Conservation (phyloP, 352 stramenopile species). For the Pythium biforme region DNA sequence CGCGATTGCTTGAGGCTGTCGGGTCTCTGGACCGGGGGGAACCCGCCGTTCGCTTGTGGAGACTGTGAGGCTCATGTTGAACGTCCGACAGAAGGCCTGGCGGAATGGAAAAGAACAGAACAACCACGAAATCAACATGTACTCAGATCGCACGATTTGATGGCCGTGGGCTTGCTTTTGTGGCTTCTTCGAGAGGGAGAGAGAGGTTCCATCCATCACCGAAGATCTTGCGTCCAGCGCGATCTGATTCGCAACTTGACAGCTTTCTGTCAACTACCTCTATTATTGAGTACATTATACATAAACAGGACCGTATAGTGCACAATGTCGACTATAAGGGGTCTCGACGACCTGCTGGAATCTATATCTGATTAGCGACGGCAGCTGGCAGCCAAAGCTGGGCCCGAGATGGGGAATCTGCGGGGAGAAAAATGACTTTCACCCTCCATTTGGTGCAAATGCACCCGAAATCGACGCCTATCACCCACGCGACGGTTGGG, state of each 20-base stretch:
- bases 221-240: conserved; percentile 5
- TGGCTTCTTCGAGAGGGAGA: background rate
- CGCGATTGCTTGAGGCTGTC: conserved; percentile 1
- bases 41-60: background rate
- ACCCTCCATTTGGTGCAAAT: no score
- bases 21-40: background rate
- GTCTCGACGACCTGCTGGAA: background rate
- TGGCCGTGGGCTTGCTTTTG: background rate
- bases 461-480: no score
- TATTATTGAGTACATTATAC: background rate
- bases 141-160: conserved; percentile 1
- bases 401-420: background rate
- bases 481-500: no score
- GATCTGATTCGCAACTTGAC: conserved; percentile 7
- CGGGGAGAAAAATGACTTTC: background rate
- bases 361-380: conserved; percentile 1
- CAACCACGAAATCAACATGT: background rate
- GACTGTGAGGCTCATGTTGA: background rate
- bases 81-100: background rate
- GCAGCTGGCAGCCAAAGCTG: background rate
- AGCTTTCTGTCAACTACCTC: conserved; percentile 12
- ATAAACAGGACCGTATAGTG: background rate
- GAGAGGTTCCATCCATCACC: background rate
- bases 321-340: background rate
- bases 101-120: background rate